Evolutionary conservation across 2,329 filamentous ascomycete species (phyloP), one percentile per base, ranked within the genome.

Genomic region (Zymoseptoria crescenta): DNA sequence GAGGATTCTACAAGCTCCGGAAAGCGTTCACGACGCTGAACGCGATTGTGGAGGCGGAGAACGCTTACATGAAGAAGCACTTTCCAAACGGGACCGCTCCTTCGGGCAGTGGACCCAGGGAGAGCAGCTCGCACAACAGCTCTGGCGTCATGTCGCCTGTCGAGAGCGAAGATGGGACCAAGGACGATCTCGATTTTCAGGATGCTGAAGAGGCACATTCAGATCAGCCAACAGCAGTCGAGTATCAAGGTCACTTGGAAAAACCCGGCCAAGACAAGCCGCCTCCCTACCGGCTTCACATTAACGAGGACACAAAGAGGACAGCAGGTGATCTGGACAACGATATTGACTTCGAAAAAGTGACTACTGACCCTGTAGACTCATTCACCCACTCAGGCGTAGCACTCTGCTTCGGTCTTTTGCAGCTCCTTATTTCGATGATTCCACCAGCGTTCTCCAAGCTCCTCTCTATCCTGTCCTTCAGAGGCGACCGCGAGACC

Each of bases 381-480:
- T 76, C 87, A 21, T 99, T 96, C 71, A 86, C 96, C 45, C 91
- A 96, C 72, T 92, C 90, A 0, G 93, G 91, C 8, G 84, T 87
- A 4, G 94, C 89, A 70, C 87, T 96, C 74, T 96, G 91, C 73
- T 96, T 92, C 68, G 94, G 94, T 2, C 82, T 95, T 30, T 77
- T 97, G 1, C 81, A 95, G 13, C 80, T 97, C 1, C 80, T 97
- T 56, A 86, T 97, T n/a, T 95, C 91, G 10, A 88, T 97, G 77
- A 86, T 97, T 0, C 95, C 94, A 0, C 94, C 94, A 0, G 85
- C 92, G 0, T 96, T 97, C 73, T 87, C 84, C n/a, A 88, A 85
- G 58, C 82, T 99, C 1, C 80, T 97, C 3, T 89, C 87, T 60
- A 87, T 97, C 49, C 88, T 96, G 29, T 94, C 94, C 1, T 97